Evolutionary conservation across 1,284 basidiomycete genomes (phyloP).

Genomic region (Ceratobasidium sp.): DNA sequence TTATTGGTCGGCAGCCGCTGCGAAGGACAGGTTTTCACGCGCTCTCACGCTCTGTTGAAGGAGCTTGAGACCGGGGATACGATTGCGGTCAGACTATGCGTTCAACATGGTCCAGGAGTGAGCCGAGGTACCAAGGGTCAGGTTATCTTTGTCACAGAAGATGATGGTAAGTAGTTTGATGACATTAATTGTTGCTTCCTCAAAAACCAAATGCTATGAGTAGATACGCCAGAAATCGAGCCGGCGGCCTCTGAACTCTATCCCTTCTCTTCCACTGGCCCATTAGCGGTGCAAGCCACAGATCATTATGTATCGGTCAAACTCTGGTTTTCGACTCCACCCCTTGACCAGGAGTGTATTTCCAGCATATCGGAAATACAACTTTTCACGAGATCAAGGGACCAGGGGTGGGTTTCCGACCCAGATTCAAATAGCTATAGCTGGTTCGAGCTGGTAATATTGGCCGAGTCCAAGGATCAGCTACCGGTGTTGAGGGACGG

Average conservation of each 20-base stretch:
- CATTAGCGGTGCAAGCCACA: background rate
- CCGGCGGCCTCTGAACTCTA: background rate
- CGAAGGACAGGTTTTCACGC: background rate
- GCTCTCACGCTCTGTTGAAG: background rate
- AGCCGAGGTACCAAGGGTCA: background rate
- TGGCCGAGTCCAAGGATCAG: background rate
- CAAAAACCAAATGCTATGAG: background rate
- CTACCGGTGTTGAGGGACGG: background rate
- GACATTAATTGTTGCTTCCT: background rate
- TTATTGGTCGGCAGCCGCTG: no score
- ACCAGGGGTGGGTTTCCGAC: constrained; percentile 12
- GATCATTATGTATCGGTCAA: background rate
- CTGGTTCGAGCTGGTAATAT: constrained; percentile 4
- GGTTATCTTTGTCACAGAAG: background rate
- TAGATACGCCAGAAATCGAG: background rate
- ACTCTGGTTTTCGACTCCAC: constrained; percentile 4
- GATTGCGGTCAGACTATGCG: background rate
- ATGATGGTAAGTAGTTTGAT: background rate
- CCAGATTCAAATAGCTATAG: background rate
- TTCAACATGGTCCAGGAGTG: background rate
- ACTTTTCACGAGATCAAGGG: background rate
- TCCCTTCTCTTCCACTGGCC: background rate
- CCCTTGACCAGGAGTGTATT: background rate
- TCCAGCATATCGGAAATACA: background rate
- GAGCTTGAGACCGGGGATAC: background rate